These are phyloP conservation scores for Linanthus parryae DNA, from an alignment of 148 eudicot species.

Conservation along the genomic window DNA sequence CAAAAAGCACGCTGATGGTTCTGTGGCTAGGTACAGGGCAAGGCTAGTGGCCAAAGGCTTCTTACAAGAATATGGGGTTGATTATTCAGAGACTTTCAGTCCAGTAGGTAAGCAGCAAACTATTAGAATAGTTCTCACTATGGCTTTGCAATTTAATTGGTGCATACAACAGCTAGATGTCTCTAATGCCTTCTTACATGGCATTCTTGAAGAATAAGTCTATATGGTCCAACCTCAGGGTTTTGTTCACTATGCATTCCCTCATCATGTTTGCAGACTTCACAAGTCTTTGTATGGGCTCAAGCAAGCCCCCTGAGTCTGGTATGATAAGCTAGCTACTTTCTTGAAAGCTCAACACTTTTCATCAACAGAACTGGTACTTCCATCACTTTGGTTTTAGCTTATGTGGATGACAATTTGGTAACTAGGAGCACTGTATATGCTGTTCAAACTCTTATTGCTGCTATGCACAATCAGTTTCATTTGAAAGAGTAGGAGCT, in stretches of 20 bases:
- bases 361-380: too few relatives aligned
- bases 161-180: not conserved
- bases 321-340: too few relatives aligned
- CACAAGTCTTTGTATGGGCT: not conserved
- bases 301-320: not conserved
- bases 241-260: not conserved
- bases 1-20: not conserved
- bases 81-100: not conserved
- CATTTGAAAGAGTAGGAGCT: too few relatives aligned
- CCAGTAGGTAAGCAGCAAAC: not conserved
- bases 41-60: not conserved
- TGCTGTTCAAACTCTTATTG: too few relatives aligned
- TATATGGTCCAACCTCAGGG: not conserved
- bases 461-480: too few relatives aligned
- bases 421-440: too few relatives aligned
- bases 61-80: not conserved
- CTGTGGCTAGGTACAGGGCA: not conserved
- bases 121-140: not conserved
- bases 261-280: not conserved
- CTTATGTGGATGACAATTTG: too few relatives aligned
- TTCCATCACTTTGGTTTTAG: too few relatives aligned
- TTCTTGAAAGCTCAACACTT: too few relatives aligned
- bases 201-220: not conserved
- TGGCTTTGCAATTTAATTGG: not conserved
- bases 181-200: slow-evolving; percentile 3